Base-by-base conservation (phyloP, 2,329 filamentous ascomycete genomes). In the Colletotrichum shisoi region DNA sequence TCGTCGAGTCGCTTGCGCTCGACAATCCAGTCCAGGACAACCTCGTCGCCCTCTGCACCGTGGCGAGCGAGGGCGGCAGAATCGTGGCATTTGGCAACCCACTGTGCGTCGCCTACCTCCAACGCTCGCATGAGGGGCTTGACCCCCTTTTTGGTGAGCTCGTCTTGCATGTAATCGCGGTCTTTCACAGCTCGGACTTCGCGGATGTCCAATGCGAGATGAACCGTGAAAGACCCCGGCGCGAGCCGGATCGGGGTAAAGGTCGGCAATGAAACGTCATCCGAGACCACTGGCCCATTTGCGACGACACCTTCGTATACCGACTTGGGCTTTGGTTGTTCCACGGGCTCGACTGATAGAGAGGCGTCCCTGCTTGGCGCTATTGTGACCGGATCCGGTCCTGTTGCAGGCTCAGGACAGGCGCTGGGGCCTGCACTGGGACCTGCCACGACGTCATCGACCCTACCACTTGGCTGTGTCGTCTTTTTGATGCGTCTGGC, bases 1-100 rank as follows among this genome's bases (percentile, higher is more conserved):
- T 95, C 92, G 73, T 94, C 91, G 0, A 94, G 83, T 9, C 92
- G 84, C 75, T 95, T 95, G 68, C 92, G 85, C 78, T 95, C 92
- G 1, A 93, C 85, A 51, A 95, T 91, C 83, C 89, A 92, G 76
- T 94, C 91, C 4, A 95, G 81, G 53, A 93, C 87, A 13, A 94
- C 78, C 75, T 94, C 91, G 66, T 87, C 84, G 17, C 89, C 87
- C 72, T 89, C 86, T 2, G 81, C 80, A 13, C 89, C 89, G 57
- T 85, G 79, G 4, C 80, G 80, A 2, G 82, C 72, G 5, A 92
- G 81, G 34, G 87, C 80, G 11, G 77, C 76, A 0, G 86, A 79
- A 66, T 91, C 85, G 71, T 87, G 82, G 72, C 86, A 87, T 75
- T 90, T 92, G 46, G 92, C 92, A 40, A 95, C 84, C 92, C 92